phyloP scores from a whole-genome alignment of 441 rosid genomes.

The Aleurites moluccanus region DNA sequence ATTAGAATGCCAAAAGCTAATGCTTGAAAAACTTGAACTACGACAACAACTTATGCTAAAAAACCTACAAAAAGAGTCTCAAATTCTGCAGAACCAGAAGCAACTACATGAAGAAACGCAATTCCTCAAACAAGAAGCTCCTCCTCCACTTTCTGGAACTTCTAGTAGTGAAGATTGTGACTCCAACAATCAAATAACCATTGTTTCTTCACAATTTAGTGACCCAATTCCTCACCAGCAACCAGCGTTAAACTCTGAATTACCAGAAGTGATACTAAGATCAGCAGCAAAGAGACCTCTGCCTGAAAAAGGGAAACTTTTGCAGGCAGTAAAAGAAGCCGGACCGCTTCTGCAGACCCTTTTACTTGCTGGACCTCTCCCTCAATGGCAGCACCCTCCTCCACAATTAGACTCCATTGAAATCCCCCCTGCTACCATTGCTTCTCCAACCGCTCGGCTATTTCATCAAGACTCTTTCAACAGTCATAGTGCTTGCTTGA shows the following conservation, averaged over 20 bases:
- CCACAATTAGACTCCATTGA: slow-evolving; percentile 63
- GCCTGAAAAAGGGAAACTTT: slow-evolving; percentile 86
- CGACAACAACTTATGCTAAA: slow-evolving; percentile 38
- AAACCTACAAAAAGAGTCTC: slow-evolving; percentile 24
- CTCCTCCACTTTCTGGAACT: slow-evolving; percentile 26
- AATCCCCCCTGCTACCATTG: slow-evolving; percentile 73
- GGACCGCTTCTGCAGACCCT: slow-evolving; percentile 86
- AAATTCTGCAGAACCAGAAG: slow-evolving; percentile 22
- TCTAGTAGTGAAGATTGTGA: slow-evolving; percentile 39
- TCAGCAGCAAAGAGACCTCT: slow-evolving; percentile 52
- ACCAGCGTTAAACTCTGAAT: slow-evolving; percentile 3
- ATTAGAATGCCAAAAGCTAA: slow-evolving; percentile 40
- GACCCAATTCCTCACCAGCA: slow-evolving; percentile 4
- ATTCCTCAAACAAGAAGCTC: slow-evolving; percentile 23
- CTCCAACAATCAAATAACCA: slow-evolving; percentile 18
- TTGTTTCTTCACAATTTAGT: slow-evolving; percentile 14
- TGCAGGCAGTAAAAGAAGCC: slow-evolving; percentile 84
- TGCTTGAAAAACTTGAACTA: slow-evolving; percentile 42
- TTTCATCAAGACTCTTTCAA: slow-evolving; percentile 48
- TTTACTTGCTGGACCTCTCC: slow-evolving; percentile 82
- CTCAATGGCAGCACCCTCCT: slow-evolving; percentile 91
- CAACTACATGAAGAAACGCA: slow-evolving; percentile 22
- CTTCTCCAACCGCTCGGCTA: slow-evolving; percentile 36
- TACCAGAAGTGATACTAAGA: slow-evolving; percentile 32
- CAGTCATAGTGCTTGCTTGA: slow-evolving; percentile 23